Evolutionary conservation across 495 filamentous ascomycete species (phyloP).

Genomic region (Neurospora sp.): DNA sequence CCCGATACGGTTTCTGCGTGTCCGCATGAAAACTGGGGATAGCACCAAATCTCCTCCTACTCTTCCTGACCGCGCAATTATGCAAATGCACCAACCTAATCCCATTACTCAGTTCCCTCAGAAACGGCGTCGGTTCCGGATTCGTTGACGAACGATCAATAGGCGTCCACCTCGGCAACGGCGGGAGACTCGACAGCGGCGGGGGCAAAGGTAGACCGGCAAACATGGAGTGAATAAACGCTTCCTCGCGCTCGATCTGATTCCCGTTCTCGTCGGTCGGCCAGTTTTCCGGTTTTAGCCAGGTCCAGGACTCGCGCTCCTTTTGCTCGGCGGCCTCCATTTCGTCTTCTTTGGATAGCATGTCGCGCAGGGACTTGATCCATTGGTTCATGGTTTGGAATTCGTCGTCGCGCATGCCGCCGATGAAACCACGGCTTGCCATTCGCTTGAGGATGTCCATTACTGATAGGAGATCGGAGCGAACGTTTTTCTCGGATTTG

Average conservation of each 20-base stretch:
- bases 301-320: slow-evolving; percentile 65
- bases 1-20: slow-evolving; percentile 86
- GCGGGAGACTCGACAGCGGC: slow-evolving; percentile 20
- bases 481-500: slow-evolving; percentile 71
- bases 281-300: slow-evolving; percentile 71
- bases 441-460: slow-evolving; percentile 86
- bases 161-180: slow-evolving; percentile 62
- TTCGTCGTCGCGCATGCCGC: slow-evolving; percentile 69
- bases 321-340: slow-evolving; percentile 63
- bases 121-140: slow-evolving; percentile 57
- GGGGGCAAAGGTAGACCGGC: slow-evolving; percentile 21
- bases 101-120: slow-evolving; percentile 65
- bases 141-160: slow-evolving; percentile 29
- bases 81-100: slow-evolving; percentile 75
- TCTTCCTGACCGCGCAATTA: slow-evolving; percentile 77
- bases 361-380: slow-evolving; percentile 63
- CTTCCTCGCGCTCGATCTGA: slow-evolving; percentile 68
- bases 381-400: slow-evolving; percentile 59
- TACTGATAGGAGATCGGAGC: slow-evolving; percentile 68
- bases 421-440: slow-evolving; percentile 79
- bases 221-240: slow-evolving; percentile 62
- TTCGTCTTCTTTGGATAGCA: slow-evolving; percentile 64
- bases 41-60: slow-evolving; percentile 77
- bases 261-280: slow-evolving; percentile 36
- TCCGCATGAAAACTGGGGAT: slow-evolving; percentile 84